Base-by-base conservation (phyloP, 2,329 filamentous ascomycete genomes). In the Fusarium vanettenii region DNA sequence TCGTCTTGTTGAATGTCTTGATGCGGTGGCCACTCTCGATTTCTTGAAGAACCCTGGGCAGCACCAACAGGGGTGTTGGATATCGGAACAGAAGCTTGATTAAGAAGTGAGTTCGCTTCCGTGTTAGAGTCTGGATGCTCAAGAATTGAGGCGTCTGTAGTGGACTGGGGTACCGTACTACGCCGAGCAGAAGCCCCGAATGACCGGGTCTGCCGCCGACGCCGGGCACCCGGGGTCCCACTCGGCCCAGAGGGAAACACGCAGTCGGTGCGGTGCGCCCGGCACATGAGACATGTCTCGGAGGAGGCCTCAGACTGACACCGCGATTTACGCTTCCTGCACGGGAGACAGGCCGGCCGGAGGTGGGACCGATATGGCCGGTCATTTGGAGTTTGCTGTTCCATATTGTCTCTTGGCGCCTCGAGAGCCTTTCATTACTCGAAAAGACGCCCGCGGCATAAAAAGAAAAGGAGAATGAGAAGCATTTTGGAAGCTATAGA, bases 301-400 rank as follows among this genome's bases (percentile, higher is more conserved):
- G 87, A 85, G 6, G 86, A 84, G 16, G 87, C 81, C 75, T 90
- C 89, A 31, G 89, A 86, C 20, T 89, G 90, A 78, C 90, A 92
- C 73, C 90, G 85, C 3, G 89, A 90, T 79, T 92, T 92, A 69
- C 90, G 86, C 69, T 87, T 87, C 63, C 90, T 86, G 77, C 90
- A 92, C 16, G 89, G 83, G 62, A 89, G 82, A 81, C 90, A 92
- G 10, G 90, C 90, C 60, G 90, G 89, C 43, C 88, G 87, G 70
- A 90, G 86, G 81, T 92, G 90, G 9, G 90, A 92, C 69, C 90
- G 84, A 77, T 92, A 92, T 4, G 90, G 90, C 52, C 90, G 74
- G 16, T 72, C 70, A 63, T 73, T 74, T 6, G 61, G 69, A 39
- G 20, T 52, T 16, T 64, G 63, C 25, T 60, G 68, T 66, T 72